phyloP scores from a whole-genome alignment of 495 filamentous ascomycete genomes.

The Annulohypoxylon moriforme region DNA sequence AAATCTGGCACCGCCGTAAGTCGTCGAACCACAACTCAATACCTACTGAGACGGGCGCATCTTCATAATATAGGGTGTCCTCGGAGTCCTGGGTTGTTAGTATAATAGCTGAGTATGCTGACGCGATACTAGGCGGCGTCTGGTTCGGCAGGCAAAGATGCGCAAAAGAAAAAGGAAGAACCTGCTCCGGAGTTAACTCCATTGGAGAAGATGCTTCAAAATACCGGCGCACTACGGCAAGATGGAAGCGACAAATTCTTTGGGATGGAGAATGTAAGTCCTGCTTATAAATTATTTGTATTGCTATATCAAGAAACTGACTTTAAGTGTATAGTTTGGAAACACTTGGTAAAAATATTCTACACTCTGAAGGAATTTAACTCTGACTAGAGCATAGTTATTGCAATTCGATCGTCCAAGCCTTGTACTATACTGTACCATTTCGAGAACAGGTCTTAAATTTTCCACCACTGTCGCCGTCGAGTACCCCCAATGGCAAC shows the following conservation, averaged over 20 bases:
- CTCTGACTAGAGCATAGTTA: slow-evolving; percentile 70
- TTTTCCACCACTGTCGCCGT: slow-evolving; percentile 73
- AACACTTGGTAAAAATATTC: slow-evolving; percentile 86
- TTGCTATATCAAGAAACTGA: slow-evolving; percentile 28
- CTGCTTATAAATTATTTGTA: slow-evolving; percentile 4
- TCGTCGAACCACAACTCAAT: slow-evolving; percentile 12
- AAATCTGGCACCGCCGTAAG: slow-evolving; percentile 52
- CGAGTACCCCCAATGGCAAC: slow-evolving; percentile 58
- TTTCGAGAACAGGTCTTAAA: slow-evolving; percentile 96
- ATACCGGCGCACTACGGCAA: slow-evolving; percentile 78
- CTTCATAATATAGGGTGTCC: not conserved
- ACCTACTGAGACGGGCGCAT: not conserved
- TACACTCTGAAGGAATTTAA: not conserved
- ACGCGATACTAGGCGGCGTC: slow-evolving; percentile 48
- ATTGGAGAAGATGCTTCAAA: slow-evolving; percentile 82
- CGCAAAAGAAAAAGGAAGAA: slow-evolving; percentile 75
- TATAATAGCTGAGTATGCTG: slow-evolving; percentile 34
- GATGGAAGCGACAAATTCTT: slow-evolving; percentile 99
- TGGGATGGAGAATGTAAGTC: slow-evolving; percentile 94
- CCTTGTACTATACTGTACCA: slow-evolving; percentile 92
- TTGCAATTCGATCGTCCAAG: slow-evolving; percentile 97
- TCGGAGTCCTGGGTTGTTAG: slow-evolving; percentile 9
- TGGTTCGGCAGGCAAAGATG: slow-evolving; percentile 54
- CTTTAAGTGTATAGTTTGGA: slow-evolving; percentile 74
- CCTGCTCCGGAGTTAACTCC: slow-evolving; percentile 75